Evolutionary conservation across 78 protist genomes (phyloP).

Genomic region (Cavenderia fasciculata): DNA sequence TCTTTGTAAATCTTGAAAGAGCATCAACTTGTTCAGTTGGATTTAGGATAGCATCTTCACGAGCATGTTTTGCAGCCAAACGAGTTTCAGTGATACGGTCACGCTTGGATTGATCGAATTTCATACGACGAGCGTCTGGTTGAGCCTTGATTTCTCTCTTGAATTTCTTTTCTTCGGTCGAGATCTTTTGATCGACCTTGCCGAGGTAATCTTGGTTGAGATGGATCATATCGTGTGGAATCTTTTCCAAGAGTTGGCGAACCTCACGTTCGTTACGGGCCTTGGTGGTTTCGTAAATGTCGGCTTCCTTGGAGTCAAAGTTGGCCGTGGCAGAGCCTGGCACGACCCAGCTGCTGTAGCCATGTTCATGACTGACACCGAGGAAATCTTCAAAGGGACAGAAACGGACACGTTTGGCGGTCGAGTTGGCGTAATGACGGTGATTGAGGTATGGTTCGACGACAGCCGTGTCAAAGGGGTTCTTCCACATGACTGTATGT

Average conservation of each 20-base stretch:
- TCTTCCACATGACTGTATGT: constrained; percentile 63
- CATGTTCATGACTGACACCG: constrained; percentile 89
- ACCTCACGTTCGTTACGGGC: constrained; percentile 90
- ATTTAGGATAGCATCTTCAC: constrained; percentile 15
- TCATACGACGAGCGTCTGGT: constrained; percentile 15
- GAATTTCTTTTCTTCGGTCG: constrained; percentile 41
- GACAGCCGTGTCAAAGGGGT: constrained; percentile 48
- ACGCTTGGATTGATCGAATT: constrained; percentile 20
- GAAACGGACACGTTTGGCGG: constrained; percentile 75
- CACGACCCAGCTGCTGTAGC: constrained; percentile 67
- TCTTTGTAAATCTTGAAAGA: constrained; percentile 41
- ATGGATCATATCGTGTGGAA: constrained; percentile 74
- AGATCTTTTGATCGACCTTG: constrained; percentile 27
- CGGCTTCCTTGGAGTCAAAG: constrained; percentile 95
- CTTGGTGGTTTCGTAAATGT: constrained; percentile 92
- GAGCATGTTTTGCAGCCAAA: constrained; percentile 16
- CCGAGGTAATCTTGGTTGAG: constrained; percentile 64
- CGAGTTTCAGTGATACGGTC: background rate
- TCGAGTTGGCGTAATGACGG: background rate
- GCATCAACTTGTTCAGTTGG: constrained; percentile 36
- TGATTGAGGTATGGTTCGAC: constrained; percentile 86
- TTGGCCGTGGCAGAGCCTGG: constrained; percentile 98
- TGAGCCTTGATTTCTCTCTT: background rate
- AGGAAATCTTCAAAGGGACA: constrained; percentile 98
- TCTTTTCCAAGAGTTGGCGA: constrained; percentile 88